Evolutionary conservation across 176 grass and related monocot genomes (phyloP).

Genomic region (Areca catechu): DNA sequence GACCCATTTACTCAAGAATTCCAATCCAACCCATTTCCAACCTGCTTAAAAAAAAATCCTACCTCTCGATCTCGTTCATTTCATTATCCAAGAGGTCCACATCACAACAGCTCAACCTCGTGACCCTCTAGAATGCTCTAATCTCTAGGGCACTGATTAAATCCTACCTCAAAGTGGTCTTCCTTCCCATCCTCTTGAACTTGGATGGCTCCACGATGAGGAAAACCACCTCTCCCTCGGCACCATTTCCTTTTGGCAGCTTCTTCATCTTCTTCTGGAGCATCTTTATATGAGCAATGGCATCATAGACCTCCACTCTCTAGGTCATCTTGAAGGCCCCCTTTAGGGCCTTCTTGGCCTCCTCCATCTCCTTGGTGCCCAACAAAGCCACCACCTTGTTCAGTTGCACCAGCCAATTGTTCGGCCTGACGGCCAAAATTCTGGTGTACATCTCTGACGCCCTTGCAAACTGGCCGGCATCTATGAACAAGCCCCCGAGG

Average conservation of each 20-base stretch:
- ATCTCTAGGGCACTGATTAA: slow-evolving; percentile 92
- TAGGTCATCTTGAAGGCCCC: slow-evolving; percentile 98
- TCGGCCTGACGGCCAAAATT: slow-evolving; percentile 58
- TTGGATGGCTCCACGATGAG: slow-evolving; percentile 87
- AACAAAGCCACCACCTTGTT: slow-evolving; percentile 84
- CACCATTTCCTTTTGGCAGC: slow-evolving; percentile 31
- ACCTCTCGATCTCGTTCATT: slow-evolving; percentile 97
- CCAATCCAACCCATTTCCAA: too few species aligned
- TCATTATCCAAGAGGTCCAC: slow-evolving; percentile 67
- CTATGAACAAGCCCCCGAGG: slow-evolving; percentile 91
- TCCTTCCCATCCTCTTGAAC: slow-evolving; percentile 73
- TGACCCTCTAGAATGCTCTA: slow-evolving; percentile 71
- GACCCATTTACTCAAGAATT: too few species aligned
- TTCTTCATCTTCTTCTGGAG: slow-evolving; percentile 87
- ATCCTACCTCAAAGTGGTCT: slow-evolving; percentile 74
- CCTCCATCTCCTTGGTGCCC: slow-evolving; percentile 81
- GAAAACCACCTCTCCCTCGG: slow-evolving; percentile 34
- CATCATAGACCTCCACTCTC: slow-evolving; percentile 94
- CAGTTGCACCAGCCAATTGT: slow-evolving; percentile 87
- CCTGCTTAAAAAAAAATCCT: too few species aligned
- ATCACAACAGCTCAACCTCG: slow-evolving; percentile 60
- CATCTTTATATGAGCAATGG: slow-evolving; percentile 90
- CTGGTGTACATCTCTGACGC: slow-evolving; percentile 87
- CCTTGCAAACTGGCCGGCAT: slow-evolving; percentile 54
- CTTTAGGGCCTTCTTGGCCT: slow-evolving; percentile 86